These are phyloP conservation scores for Trichophyton mentagrophytes DNA, from an alignment of 2,329 filamentous ascomycete species.

Conservation along the genomic window DNA sequence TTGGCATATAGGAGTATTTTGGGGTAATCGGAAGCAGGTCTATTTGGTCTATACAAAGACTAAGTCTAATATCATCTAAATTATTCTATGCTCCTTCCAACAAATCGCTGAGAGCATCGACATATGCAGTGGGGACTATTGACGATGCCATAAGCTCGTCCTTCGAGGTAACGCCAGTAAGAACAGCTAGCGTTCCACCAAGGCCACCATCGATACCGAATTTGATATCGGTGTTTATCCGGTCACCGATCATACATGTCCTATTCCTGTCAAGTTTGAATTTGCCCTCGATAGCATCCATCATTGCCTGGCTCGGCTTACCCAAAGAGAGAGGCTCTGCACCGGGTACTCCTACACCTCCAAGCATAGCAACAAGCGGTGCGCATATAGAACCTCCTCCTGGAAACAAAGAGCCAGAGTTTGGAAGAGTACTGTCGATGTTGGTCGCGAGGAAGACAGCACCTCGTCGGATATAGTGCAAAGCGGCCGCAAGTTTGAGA, in stretches of 20 bases:
- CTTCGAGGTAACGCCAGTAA: constrained; percentile 74
- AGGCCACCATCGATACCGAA: constrained; percentile 86
- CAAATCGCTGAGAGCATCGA: constrained; percentile 73
- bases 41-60: not conserved
- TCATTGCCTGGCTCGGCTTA: constrained; percentile 97
- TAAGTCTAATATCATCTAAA: not conserved
- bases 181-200: constrained; percentile 78
- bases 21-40: not conserved
- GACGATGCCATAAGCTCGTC: constrained; percentile 68
- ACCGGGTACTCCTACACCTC: constrained; percentile 23
- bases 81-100: constrained; percentile 18
- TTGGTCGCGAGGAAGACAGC: constrained; percentile 90
- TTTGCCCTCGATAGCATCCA: constrained; percentile 96
- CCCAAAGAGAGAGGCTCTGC: constrained; percentile 66
- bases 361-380: constrained; percentile 60
- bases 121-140: constrained; percentile 67
- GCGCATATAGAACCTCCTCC: constrained; percentile 75
- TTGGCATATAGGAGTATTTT: not conserved
- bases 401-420: constrained; percentile 70
- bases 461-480: constrained; percentile 69
- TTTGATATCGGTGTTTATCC: constrained; percentile 87
- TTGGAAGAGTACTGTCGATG: constrained; percentile 77
- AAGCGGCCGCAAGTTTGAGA: constrained; percentile 71
- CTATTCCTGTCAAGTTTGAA: constrained; percentile 72
- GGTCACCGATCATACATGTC: constrained; percentile 92